Conservation (phyloP, 2,329 filamentous ascomycete genomes). For the Scedosporium boydii region DNA sequence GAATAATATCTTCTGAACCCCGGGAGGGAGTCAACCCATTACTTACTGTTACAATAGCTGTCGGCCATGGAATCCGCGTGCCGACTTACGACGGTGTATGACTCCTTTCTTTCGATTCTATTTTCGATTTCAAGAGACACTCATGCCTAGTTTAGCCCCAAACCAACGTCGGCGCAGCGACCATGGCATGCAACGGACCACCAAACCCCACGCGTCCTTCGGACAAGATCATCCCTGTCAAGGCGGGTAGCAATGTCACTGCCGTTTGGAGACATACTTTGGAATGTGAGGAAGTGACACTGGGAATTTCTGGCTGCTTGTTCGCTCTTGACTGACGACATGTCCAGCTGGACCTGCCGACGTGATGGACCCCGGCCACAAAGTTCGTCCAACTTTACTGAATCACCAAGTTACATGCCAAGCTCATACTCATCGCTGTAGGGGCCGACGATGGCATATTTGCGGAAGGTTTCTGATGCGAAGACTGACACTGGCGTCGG, state of each 20-base stretch:
- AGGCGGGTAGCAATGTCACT: conserved; percentile 37
- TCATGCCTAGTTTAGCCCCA: not conserved
- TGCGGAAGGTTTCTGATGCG: conserved; percentile 42
- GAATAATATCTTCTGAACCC: not conserved
- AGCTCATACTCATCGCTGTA: conserved; percentile 24
- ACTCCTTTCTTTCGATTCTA: conserved; percentile 15
- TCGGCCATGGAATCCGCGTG: conserved; percentile 30
- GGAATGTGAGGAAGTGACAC: conserved; percentile 21
- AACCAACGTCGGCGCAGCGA: conserved; percentile 38
- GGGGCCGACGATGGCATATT: conserved; percentile 42
- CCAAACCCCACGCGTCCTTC: conserved; percentile 42
- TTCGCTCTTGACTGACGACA: no score
- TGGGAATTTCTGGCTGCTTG: not conserved
- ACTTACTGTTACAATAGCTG: conserved; percentile 13
- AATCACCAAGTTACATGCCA: not conserved
- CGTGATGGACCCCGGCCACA: conserved; percentile 41
- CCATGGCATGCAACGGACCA: conserved; percentile 47
- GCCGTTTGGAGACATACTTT: conserved; percentile 49
- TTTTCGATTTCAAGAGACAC: not conserved
- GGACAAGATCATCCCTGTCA: conserved; percentile 39
- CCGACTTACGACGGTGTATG: conserved; percentile 32
- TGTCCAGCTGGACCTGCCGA: conserved; percentile 29
- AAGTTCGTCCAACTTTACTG: conserved; percentile 8
- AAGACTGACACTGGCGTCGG: conserved; percentile 28
- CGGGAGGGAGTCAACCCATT: not conserved